Percentiles rank a stretch among this genome's conserved stretches.
phyloP scores from a whole-genome alignment of 768 basidiomycete genomes.

The Cyclocybe cylindracea region DNA sequence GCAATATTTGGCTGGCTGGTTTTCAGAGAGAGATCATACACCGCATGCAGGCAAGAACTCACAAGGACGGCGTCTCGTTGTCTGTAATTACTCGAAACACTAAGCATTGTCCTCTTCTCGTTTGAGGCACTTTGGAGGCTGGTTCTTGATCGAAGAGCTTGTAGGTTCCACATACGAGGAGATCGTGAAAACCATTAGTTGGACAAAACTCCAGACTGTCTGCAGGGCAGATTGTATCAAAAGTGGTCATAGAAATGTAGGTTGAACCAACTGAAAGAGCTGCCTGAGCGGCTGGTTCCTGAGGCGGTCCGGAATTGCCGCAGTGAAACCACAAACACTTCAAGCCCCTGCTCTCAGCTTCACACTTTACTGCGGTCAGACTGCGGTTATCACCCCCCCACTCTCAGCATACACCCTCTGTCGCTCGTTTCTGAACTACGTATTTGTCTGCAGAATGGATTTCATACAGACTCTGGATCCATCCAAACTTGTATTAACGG shows the following conservation, averaged over 20 bases:
- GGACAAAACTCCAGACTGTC: constrained; percentile 94
- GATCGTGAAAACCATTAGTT: constrained; percentile 49
- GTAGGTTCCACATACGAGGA: constrained; percentile 93
- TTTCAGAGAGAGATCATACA: not conserved
- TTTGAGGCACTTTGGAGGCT: constrained; percentile 8
- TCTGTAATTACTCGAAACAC: constrained; percentile 51
- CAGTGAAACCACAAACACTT: not conserved
- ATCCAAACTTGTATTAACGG: constrained; percentile 62
- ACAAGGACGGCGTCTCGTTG: constrained; percentile 35
- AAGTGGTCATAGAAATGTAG: constrained; percentile 12
- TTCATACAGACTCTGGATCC: constrained; percentile 74
- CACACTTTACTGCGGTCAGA: not conserved
- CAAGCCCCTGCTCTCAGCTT: not conserved
- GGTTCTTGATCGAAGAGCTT: constrained; percentile 54
- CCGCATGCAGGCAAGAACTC: constrained; percentile 12
- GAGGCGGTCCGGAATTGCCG: not conserved
- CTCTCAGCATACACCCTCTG: constrained; percentile 3
- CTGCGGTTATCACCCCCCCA: not conserved
- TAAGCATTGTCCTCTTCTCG: constrained; percentile 71
- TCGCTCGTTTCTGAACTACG: constrained; percentile 9
- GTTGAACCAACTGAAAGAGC: not conserved
- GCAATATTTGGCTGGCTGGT: constrained; percentile 51
- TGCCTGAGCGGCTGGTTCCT: not conserved
- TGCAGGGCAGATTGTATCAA: constrained; percentile 81
- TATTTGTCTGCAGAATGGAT: constrained; percentile 43